phyloP scores from a whole-genome alignment of 75 land plant species.

The Picea sitchensis region DNA sequence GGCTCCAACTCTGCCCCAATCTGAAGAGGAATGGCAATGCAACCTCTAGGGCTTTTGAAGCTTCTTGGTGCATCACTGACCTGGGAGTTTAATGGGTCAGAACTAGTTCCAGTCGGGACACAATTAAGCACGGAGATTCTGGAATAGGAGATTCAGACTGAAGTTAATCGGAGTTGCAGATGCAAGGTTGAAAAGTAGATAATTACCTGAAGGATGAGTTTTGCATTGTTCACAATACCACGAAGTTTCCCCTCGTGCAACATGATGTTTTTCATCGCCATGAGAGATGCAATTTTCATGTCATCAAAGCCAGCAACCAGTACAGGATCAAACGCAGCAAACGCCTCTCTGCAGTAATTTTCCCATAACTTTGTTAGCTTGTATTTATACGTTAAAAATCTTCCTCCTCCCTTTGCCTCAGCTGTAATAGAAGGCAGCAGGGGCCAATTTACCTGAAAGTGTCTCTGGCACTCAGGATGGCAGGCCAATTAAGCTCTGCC shows the following conservation, averaged over 20 bases:
- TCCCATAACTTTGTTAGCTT: background rate
- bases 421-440: background rate
- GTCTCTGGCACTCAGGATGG: constrained; percentile 61
- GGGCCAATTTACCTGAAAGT: constrained; percentile 54
- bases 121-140: background rate
- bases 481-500: constrained; percentile 79
- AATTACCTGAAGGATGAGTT: constrained; percentile 58
- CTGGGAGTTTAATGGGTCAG: background rate
- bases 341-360: constrained; percentile 53
- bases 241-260: constrained; percentile 68
- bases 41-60: background rate
- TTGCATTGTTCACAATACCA: constrained; percentile 76
- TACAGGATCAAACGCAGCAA: constrained; percentile 71
- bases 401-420: too few species aligned
- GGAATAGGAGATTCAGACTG: background rate
- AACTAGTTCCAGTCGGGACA: background rate
- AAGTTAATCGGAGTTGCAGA: background rate
- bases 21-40: background rate
- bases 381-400: too few species aligned
- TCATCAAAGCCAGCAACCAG: constrained; percentile 74
- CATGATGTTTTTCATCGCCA: constrained; percentile 34
- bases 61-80: background rate
- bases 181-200: background rate
- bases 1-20: too few species aligned
- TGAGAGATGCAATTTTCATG: constrained; percentile 49